phyloP scores from a whole-genome alignment of 2,329 filamentous ascomycete species.

The Pestalotiopsis sp. region DNA sequence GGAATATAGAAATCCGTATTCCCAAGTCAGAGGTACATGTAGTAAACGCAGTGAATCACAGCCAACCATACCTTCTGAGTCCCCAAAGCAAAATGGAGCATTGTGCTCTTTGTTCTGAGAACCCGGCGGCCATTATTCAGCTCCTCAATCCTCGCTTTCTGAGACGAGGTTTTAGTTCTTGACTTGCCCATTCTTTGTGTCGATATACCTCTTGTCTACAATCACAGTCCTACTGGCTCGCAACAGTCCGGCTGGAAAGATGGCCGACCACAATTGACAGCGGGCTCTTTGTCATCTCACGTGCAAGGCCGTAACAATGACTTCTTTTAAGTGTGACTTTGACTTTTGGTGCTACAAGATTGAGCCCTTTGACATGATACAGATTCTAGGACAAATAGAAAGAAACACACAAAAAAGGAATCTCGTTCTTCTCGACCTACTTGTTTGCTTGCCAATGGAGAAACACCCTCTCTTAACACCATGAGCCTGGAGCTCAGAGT shows the following conservation, averaged over 20 bases:
- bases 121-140: background rate
- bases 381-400: background rate
- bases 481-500: background rate
- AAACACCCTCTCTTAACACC: background rate
- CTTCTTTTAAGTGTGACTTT: slow-evolving; percentile 6
- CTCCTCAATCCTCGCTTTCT: background rate
- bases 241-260: background rate
- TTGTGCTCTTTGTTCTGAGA: background rate
- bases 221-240: background rate
- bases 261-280: background rate
- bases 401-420: background rate
- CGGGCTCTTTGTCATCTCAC: background rate
- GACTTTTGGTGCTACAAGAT: background rate
- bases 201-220: background rate
- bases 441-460: background rate
- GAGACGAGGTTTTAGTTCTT: background rate
- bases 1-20: background rate
- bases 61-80: background rate
- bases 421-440: no score
- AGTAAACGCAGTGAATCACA: background rate
- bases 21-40: background rate
- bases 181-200: background rate
- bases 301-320: background rate
- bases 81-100: background rate
- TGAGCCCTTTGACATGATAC: background rate